Evolutionary conservation across 306 rosid species (phyloP).

Genomic region (Quercus glauca): DNA sequence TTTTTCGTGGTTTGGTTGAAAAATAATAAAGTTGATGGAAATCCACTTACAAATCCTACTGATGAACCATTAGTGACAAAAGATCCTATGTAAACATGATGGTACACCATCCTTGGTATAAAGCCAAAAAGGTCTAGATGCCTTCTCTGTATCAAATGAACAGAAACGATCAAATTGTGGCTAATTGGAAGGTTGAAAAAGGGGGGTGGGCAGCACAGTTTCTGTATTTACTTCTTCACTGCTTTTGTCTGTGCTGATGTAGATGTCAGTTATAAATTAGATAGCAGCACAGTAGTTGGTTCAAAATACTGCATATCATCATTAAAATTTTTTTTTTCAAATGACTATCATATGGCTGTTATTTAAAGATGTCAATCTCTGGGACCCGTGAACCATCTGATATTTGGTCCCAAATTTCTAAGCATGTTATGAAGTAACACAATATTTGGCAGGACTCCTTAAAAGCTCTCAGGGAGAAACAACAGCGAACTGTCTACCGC

Average conservation of each 20-base stretch:
- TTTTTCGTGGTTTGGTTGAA: too few relatives aligned
- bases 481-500: constrained; percentile 97
- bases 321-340: background rate
- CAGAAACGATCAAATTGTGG: background rate
- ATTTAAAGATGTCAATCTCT: background rate
- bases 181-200: background rate
- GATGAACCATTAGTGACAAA: too few relatives aligned
- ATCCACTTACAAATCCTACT: too few relatives aligned
- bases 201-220: background rate
- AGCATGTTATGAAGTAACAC: background rate
- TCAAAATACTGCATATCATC: background rate
- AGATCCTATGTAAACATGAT: too few relatives aligned
- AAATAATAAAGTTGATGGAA: too few relatives aligned
- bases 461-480: constrained; percentile 74
- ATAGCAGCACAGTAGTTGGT: background rate
- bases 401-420: background rate
- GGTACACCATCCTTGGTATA: too few relatives aligned
- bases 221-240: background rate
- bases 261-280: background rate
- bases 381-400: background rate
- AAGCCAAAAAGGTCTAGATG: too few relatives aligned
- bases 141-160: too few relatives aligned
- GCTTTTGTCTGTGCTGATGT: background rate
- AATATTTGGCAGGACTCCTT: constrained; percentile 71
- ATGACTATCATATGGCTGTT: background rate